Evolutionary conservation across 106 monocot species (phyloP), one percentile per base, ranked within the genome.

Genomic region (Chionographis japonica): DNA sequence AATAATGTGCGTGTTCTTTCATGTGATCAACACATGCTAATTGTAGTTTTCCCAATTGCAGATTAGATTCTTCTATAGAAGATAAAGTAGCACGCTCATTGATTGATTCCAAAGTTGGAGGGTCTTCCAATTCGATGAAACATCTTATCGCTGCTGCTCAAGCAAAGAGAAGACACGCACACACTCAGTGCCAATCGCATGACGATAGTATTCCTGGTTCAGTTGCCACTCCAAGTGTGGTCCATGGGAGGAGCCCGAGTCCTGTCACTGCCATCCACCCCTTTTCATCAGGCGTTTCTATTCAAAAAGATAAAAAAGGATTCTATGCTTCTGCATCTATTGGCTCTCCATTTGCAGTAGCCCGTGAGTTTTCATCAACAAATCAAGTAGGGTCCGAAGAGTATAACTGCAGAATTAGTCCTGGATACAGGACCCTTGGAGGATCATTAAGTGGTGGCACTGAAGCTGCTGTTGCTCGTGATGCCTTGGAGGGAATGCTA

Each of bases 61-160:
- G 88, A 77, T 60, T 62, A 13, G 66, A 56, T 8, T 27, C 61
- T 75, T 12, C 40, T 74, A 64, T 69, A 60, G 62, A 72, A 16
- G 71, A 76, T 39, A 68, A 60, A 65, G 42, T 43, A 67, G 52
- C 65, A 53, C 68, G 20, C 61, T 71, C 50, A 60, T 74, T 37
- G 15, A 2, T 46, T 62, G 84, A 78, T 43, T 78, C 80, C 65
- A 88, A 65, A 27, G 65, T 65, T 38, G 37, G 61, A 57, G 83
- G 81, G 71, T 76, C 85, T 17, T 63, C 35, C 15, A 83, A 62
- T 17, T 87, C 91, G 17, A 81, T 95, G 86, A 91, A 80, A 62
- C 76, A 95, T 81, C 90, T 95, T 64, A 95, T 95, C 62, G 94
- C 91, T 54, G 94, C 79, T 79, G 94, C 94, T 83, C 94, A 90